Evolutionary conservation across 805 yeast genomes (phyloP), one percentile per base, ranked within the genome.

Genomic region (Vanderwaltozyma yarrowii): DNA sequence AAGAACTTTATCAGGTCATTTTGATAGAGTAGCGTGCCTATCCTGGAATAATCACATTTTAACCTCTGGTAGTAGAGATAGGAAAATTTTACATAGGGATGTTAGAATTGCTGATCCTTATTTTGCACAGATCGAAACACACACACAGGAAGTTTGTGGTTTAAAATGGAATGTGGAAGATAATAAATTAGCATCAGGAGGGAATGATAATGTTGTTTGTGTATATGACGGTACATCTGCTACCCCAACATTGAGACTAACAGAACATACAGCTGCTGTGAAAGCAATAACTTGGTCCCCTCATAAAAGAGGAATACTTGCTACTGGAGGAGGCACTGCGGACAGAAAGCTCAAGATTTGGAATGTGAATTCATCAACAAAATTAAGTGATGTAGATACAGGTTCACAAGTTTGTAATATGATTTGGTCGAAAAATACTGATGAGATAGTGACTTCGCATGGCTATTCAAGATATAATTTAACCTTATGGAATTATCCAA

Each of bases 201-300:
- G 96, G 32, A 92, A 92, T 56, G 98, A 92, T 61, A 92, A 92
- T 57, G 74, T 51, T 50, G 68, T 92, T 18, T 71, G 74, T 46
- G 81, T 92, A 10, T 92, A 96, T 92, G 95, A 86, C 54, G 95
- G 92, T 1, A 44, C 60, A 4, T 58, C 77, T 32, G 72, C 71
- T 37, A 62, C 60, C 5, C 96, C 98, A 2, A 58, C 85, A 21
- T 73, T 78, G 53, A 78, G 70, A 42, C 81, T 87, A 50, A 67
- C 70, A 2, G 95, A 86, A 45, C 97, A 92, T 58, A 76, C 74
- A 14, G 96, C 97, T 1, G 98, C 98, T 0, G 94, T 92, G 3
- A 92, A 92, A 61, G 98, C 97, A 0, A 71, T 92, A 37, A 84
- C 95, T 2, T 92, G 98, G 98, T 83, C 94, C 1, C 97, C 98